A percentile compares a stretch with the other conserved stretches of the same genome.
Conservation (phyloP, 176 grass and related monocot species). For the Thinopyrum elongatum region DNA sequence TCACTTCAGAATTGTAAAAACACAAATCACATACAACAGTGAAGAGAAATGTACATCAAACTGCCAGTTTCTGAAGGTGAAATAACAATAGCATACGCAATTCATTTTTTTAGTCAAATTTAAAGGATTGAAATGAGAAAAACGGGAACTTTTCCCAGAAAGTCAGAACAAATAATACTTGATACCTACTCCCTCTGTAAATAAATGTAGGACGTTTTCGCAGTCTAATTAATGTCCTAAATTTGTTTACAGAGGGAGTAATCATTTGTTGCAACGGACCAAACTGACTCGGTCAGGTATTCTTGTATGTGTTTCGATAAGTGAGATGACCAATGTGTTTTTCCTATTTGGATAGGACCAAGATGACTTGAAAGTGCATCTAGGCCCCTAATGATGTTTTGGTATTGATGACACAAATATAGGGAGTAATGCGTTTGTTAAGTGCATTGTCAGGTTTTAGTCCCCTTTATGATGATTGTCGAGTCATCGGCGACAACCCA, state of each 20-base stretch:
- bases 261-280: not conserved
- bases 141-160: not conserved
- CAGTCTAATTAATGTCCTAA: no score
- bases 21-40: not conserved
- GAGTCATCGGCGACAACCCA: no score
- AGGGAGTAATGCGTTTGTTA: not conserved
- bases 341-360: not conserved
- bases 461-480: not conserved
- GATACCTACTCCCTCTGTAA: not conserved
- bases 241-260: no score
- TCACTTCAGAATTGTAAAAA: constrained; percentile 20
- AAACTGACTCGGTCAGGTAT: not conserved
- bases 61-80: not conserved
- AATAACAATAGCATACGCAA: not conserved
- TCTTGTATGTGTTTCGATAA: not conserved
- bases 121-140: not conserved
- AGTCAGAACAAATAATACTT: not conserved
- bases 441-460: not conserved
- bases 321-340: not conserved
- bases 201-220: no score
- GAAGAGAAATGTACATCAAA: constrained; percentile 9
- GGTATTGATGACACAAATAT: not conserved
- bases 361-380: not conserved
- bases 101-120: not conserved
- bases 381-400: not conserved